Evolutionary conservation across 352 stramenopile genomes (phyloP), one percentile per base, ranked within the genome.

Genomic region (Lagenidium sp.): DNA sequence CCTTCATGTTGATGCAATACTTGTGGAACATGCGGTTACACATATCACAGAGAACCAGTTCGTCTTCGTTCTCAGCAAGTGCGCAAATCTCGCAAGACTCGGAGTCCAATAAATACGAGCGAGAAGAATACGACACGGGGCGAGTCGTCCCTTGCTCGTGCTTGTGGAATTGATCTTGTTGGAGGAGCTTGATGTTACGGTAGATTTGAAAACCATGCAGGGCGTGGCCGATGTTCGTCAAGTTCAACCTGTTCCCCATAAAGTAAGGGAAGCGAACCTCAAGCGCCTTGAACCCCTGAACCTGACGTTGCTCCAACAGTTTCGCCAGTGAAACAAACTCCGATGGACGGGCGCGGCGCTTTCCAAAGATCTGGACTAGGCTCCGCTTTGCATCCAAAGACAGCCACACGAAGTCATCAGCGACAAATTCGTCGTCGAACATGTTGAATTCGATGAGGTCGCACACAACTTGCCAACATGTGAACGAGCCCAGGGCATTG

Each of bases 1-100:
- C 73, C 11, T 76, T 53, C 65, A 88, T 82, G 53, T 82, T 80
- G 50, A 84, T 73, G 44, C 78, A 91, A 48, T 83, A 70, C 50
- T 74, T 83, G 64, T 91, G 78, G 50, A 88, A 91, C 69, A 85
- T 72, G 42, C 78, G 66, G 57, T 86, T 77, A 52, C 78, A 91
- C 55, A 84, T 70, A 63, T 91, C 78, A 41, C 78, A 91, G 18
- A 91, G 55, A 28, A 91, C 60, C 47, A 85, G 52, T 37, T 86
- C 41, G 35, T 85, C 71, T 29, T 84, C 71, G 35, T 91, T 77
- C 41, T 82, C 76, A 12, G 54, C 51, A 21, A 50, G 41, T 19
- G 46, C 45, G 45, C 78, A 91, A 12, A 83, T 50, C 41, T 86
- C 73, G 41, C 78, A 91, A 25, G 62, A 62, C 51, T 91, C 78